Conservation (phyloP, 2,329 filamentous ascomycete species). For the Colletotrichum simmondsii region DNA sequence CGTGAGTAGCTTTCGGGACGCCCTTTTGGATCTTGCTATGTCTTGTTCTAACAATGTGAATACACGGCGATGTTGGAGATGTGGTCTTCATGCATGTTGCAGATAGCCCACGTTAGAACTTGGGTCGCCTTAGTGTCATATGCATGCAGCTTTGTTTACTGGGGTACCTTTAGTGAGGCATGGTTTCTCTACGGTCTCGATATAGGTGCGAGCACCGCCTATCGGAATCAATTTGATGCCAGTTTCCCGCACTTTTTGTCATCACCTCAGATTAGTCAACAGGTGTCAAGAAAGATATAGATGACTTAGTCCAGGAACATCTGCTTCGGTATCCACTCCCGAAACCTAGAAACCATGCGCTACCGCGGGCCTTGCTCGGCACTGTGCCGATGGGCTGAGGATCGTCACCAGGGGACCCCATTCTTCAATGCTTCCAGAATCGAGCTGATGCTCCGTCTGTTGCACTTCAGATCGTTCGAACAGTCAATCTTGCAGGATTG, state of each 20-base stretch:
- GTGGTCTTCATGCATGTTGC: background rate
- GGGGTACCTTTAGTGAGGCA: too few relatives aligned
- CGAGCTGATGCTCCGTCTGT: background rate
- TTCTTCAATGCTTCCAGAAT: background rate
- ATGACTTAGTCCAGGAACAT: background rate
- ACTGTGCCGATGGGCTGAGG: constrained; percentile 12
- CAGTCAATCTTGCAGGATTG: background rate
- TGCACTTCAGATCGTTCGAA: background rate
- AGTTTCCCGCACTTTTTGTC: background rate
- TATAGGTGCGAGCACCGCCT: background rate
- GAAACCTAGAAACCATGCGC: constrained; percentile 13
- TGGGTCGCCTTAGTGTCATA: background rate
- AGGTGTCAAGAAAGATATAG: background rate
- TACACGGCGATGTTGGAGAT: background rate
- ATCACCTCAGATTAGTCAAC: background rate
- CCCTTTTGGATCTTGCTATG: background rate
- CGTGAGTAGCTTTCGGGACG: background rate
- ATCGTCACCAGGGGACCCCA: background rate
- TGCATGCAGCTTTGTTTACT: background rate
- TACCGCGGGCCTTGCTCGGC: constrained; percentile 3
- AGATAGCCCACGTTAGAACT: background rate
- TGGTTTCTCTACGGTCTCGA: background rate
- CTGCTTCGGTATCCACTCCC: constrained; percentile 7
- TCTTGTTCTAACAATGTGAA: too few relatives aligned
- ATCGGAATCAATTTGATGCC: background rate